A percentile compares a stretch with the other conserved stretches of the same genome.
These are phyloP conservation scores for Xerocomellus dryophilus DNA, from an alignment of 768 basidiomycete species.

Conservation along the genomic window DNA sequence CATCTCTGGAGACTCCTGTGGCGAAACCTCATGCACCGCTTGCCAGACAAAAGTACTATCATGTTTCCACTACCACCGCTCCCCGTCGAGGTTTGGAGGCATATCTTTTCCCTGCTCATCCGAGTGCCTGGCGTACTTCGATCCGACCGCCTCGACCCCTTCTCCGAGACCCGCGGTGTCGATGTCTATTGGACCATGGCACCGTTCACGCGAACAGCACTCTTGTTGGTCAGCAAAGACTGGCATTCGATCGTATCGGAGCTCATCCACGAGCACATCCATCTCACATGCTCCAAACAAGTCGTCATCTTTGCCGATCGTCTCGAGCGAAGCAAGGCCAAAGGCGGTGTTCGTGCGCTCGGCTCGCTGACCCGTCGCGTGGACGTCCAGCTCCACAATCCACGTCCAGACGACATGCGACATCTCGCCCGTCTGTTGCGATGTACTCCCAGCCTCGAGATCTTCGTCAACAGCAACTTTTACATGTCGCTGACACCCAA, in stretches of 20 bases:
- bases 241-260: slow-evolving; percentile 39
- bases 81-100: slow-evolving; percentile 41
- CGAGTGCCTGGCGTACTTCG: slow-evolving; percentile 34
- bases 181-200: slow-evolving; percentile 32
- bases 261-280: slow-evolving; percentile 41
- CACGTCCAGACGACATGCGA: slow-evolving; percentile 17
- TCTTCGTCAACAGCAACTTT: slow-evolving; percentile 41
- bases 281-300: slow-evolving; percentile 37
- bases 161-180: slow-evolving; percentile 32
- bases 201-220: slow-evolving; percentile 26
- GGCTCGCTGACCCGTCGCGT: slow-evolving; percentile 42
- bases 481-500: slow-evolving; percentile 24
- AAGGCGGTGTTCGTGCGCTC: slow-evolving; percentile 25
- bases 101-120: slow-evolving; percentile 36
- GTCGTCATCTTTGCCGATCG: slow-evolving; percentile 33
- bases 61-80: slow-evolving; percentile 24
- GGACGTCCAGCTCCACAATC: slow-evolving; percentile 39
- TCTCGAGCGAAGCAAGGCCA: slow-evolving; percentile 31
- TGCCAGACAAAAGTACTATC: neutral
- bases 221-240: slow-evolving; percentile 37
- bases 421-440: slow-evolving; percentile 37
- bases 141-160: slow-evolving; percentile 40
- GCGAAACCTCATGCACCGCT: slow-evolving; percentile 1
- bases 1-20: neutral
- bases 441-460: slow-evolving; percentile 43